Base-by-base conservation (phyloP, 2,329 filamentous ascomycete genomes). In the Colletotrichum higginsianum region DNA sequence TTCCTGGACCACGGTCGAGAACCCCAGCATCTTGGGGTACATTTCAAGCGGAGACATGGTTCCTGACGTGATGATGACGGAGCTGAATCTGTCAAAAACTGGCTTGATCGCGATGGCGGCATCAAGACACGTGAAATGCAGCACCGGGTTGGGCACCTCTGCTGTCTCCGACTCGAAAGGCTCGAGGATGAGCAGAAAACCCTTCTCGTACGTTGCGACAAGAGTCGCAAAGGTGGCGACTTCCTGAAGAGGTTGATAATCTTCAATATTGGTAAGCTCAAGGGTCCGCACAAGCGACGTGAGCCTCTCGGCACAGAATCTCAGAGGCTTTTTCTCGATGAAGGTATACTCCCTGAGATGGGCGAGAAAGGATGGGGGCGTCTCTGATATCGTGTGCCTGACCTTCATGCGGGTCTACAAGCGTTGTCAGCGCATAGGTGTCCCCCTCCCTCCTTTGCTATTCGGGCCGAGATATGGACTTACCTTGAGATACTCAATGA, bases 1-100 rank as follows among this genome's bases (percentile, higher is more conserved):
- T 81, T 99, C 95, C 79, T 98, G 95, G 3, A 98, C 93, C 0
- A 98, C 95, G 1, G 95, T 94, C 12, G 88, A 88, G 83, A 99
- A 99, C 64, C 94, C 93, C 35, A 99, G 91, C 95, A 99, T 99
- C 79, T 98, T 98, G 0, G 96, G 97, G 78, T 99, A 99, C 93
- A 99, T 99, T 80, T 99, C 97, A 4, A 99, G 84, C 0, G 96
- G 96, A 1, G 96, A 98, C 73, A 99, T 94, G 2, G 96, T 99
- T 74, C 96, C 96, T 0, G 96, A 98, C 0, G 96, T 99, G 80
- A 99, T 98, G 79, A 99, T 97, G 75, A 99, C 96, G 1, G 96
- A 98, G 81, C 94, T 95, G 81, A 99, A 99, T 62, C 96, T 92
- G 71, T 99, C 96, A 78, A 99, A 98, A 6, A 99, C 96, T 0